Percentiles rank a stretch among this genome's conserved stretches.
phyloP scores from a whole-genome alignment of 352 stramenopile species.

The Chrysophaeum taylorii region DNA sequence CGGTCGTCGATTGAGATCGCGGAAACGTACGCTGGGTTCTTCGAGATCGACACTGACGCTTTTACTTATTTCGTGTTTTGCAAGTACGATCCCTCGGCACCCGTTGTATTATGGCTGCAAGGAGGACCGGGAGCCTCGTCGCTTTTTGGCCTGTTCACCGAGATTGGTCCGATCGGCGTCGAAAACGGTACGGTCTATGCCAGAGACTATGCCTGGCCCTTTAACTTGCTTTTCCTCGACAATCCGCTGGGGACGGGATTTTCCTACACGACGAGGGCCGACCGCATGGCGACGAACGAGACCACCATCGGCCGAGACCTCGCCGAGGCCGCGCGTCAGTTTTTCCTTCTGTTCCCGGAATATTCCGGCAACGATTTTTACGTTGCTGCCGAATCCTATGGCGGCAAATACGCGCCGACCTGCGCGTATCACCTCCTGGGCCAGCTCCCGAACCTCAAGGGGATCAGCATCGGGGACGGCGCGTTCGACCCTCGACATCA shows the following conservation, averaged over 20 bases:
- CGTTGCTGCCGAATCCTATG: slow-evolving; percentile 86
- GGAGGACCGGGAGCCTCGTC: slow-evolving; percentile 33
- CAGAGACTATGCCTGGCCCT: neutral
- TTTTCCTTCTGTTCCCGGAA: slow-evolving; percentile 70
- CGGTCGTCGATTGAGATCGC: too few species aligned
- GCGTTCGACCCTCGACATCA: slow-evolving; percentile 30
- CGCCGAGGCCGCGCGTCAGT: slow-evolving; percentile 49
- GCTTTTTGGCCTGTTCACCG: slow-evolving; percentile 32
- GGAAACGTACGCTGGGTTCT: too few species aligned
- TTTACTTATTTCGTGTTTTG: too few species aligned
- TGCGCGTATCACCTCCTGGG: slow-evolving; percentile 50
- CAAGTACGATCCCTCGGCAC: too few species aligned
- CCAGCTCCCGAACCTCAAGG: slow-evolving; percentile 25
- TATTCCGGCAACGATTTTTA: slow-evolving; percentile 70
- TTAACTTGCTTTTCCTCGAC: slow-evolving; percentile 32
- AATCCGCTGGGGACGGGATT: slow-evolving; percentile 36
- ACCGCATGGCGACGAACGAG: slow-evolving; percentile 26
- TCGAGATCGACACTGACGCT: too few species aligned
- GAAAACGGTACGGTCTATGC: slow-evolving; percentile 24
- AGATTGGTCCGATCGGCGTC: slow-evolving; percentile 32
- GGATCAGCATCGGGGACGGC: slow-evolving; percentile 32
- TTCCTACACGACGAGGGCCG: slow-evolving; percentile 18
- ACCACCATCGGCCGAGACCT: slow-evolving; percentile 32
- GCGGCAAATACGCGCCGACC: slow-evolving; percentile 83
- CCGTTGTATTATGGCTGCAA: slow-evolving; percentile 35